These are phyloP conservation scores for Candida koratica DNA, from an alignment of 805 yeast species.

Conservation along the genomic window DNA sequence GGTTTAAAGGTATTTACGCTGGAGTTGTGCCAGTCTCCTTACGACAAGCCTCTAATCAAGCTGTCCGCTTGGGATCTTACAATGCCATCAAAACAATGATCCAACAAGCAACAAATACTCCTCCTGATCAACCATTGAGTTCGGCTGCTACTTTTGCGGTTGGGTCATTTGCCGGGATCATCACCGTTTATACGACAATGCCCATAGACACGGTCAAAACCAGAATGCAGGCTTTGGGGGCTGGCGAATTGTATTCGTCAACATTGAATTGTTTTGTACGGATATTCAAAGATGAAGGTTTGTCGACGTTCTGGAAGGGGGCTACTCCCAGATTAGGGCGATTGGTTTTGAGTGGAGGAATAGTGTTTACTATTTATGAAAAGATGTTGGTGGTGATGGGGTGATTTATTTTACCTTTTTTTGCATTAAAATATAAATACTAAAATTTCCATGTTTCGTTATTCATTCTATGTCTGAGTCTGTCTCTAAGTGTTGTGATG, in stretches of 20 bases:
- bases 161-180: constrained; percentile 86
- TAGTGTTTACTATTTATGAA: constrained; percentile 94
- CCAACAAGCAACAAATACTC: constrained; percentile 64
- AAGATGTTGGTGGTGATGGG: constrained; percentile 66
- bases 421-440: constrained; percentile 3
- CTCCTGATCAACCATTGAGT: constrained; percentile 69
- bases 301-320: constrained; percentile 93
- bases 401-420: constrained; percentile 14
- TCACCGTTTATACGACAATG: constrained; percentile 91
- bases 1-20: constrained; percentile 77
- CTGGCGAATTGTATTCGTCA: constrained; percentile 62
- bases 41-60: constrained; percentile 94
- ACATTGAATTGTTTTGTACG: constrained; percentile 79
- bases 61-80: constrained; percentile 90
- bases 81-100: constrained; percentile 77
- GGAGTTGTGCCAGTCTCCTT: constrained; percentile 90
- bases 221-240: constrained; percentile 91
- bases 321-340: constrained; percentile 96
- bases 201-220: constrained; percentile 95
- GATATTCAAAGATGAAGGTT: constrained; percentile 83
- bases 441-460: neutral
- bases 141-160: constrained; percentile 78
- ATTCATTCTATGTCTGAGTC: neutral
- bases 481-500: too few species aligned
- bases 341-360: constrained; percentile 90